phyloP scores from a whole-genome alignment of 148 eudicot genomes.

The Amaranthus palmeri region DNA sequence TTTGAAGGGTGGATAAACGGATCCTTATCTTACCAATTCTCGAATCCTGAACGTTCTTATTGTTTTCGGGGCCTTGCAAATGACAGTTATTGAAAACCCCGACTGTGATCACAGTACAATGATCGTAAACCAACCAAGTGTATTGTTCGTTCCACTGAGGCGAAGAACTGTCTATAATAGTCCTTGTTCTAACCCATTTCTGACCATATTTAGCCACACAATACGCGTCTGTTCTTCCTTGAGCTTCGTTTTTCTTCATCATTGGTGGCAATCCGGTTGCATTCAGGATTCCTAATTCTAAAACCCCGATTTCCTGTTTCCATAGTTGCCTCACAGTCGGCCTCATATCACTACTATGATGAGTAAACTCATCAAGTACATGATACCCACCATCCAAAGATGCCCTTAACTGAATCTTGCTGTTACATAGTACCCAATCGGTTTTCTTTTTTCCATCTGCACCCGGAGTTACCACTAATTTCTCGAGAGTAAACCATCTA shows the following conservation, averaged over 20 bases:
- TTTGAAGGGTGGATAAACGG: conserved; percentile 33
- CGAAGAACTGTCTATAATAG: conserved; percentile 28
- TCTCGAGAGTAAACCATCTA: conserved; percentile 32
- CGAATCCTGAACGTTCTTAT: conserved; percentile 15
- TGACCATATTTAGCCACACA: conserved; percentile 47
- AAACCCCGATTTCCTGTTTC: conserved; percentile 32
- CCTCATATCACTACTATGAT: conserved; percentile 32
- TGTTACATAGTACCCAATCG: conserved; percentile 2
- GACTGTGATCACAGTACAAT: conserved; percentile 37
- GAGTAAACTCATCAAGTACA: conserved; percentile 38
- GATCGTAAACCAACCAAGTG: conserved; percentile 44
- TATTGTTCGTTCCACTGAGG: conserved; percentile 49
- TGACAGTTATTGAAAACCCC: conserved; percentile 39
- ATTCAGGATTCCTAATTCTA: conserved; percentile 34
- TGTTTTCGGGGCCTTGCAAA: conserved; percentile 11
- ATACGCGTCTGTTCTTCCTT: conserved; percentile 36
- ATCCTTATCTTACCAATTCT: conserved; percentile 37
- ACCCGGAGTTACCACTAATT: neutral
- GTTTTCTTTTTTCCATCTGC: neutral
- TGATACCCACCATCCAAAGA: conserved; percentile 41
- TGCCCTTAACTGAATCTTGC: conserved; percentile 37
- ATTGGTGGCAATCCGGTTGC: conserved; percentile 30
- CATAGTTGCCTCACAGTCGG: conserved; percentile 39
- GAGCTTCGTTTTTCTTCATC: conserved; percentile 18
- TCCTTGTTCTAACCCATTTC: conserved; percentile 43